Base-by-base conservation (phyloP, 1,139 yeast genomes). In the Dujonia santamariae region DNA sequence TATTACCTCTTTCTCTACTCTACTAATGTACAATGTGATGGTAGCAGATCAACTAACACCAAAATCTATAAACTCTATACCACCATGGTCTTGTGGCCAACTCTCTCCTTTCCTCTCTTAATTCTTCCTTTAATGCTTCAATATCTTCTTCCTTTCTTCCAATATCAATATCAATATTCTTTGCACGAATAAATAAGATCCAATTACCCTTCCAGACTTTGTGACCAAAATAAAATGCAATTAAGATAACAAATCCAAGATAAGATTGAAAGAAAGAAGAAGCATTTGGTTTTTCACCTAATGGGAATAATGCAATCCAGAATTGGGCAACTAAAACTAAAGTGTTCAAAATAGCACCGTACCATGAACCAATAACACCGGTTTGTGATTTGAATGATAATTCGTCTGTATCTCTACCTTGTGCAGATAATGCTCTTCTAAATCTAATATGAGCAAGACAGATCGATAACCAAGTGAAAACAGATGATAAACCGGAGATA, bases 281-380 rank as follows among this genome's bases (percentile, higher is more conserved):
- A 2, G 72, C 72, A 37, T 46, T 56, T 7, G 73, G 65, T 7
- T 41, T 34, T 8, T 50, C 63, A 2, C 66, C 69, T 24, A 63
- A 43, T 7, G 73, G 74, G 54, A 60, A 67, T 27, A 67, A 47
- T 3, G 72, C 59, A 16, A 53, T 48, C 63, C 60, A 59, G 53
- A 78, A 77, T 48, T 77, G 78, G 6, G 80, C 80, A 29, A 71
- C 58, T 23, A 78, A 58, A 35, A 81, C 78, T 38, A 79, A 52
- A 14, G 67, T 34, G 44, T 72, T 65, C 44, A 78, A 54, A 14
- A 65, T 42, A 1, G 68, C 59, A 11, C 80, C 80, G 50, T 63
- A 69, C 43, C 60, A 56, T 1, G 83, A 74, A 11, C 83, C 83
- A 45, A 61, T 53, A n/a, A 71, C 52, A 30, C 84, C 83, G 8